These are phyloP conservation scores for Ceratocystis cubensis DNA, from an alignment of 2,329 filamentous ascomycete genomes.

Conservation along the genomic window DNA sequence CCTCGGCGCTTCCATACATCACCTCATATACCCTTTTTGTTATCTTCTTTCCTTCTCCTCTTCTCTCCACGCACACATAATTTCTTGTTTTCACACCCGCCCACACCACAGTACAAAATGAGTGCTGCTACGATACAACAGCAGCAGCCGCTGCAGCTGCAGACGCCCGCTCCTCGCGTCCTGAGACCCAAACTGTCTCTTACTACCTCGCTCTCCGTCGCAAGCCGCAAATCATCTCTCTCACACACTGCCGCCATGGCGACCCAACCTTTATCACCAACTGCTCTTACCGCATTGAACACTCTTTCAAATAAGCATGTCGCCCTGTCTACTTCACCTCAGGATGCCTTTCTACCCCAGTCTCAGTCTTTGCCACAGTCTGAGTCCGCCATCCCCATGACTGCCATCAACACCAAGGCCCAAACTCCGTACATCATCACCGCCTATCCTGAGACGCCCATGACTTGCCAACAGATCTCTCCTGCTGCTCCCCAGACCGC, in stretches of 20 bases:
- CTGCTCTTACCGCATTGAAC: slow-evolving; percentile 51
- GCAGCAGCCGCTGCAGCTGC: neutral
- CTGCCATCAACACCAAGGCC: slow-evolving; percentile 18
- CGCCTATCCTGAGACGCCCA: slow-evolving; percentile 41
- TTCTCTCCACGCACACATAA: neutral
- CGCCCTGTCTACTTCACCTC: slow-evolving; percentile 29
- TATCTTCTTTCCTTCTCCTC: neutral
- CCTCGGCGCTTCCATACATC: neutral
- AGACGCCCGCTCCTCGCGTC: slow-evolving; percentile 3
- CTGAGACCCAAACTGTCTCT: slow-evolving; percentile 28
- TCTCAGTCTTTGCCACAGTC: neutral
- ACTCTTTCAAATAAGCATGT: slow-evolving; percentile 52
- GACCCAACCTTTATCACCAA: slow-evolving; percentile 46
- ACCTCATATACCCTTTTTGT: slow-evolving; percentile 1
- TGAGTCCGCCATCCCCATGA: slow-evolving; percentile 14
- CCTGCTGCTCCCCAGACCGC: slow-evolving; percentile 32
- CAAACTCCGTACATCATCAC: slow-evolving; percentile 29
- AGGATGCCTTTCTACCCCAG: neutral
- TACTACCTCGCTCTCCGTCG: slow-evolving; percentile 32
- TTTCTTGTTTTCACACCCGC: neutral
- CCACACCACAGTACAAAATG: slow-evolving; percentile 12
- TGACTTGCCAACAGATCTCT: slow-evolving; percentile 40
- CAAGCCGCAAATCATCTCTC: slow-evolving; percentile 8
- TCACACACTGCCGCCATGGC: slow-evolving; percentile 34
- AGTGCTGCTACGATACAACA: slow-evolving; percentile 13